phyloP scores from a whole-genome alignment of 371 early-diverging fungal genomes.

The Globomyces sp. region DNA sequence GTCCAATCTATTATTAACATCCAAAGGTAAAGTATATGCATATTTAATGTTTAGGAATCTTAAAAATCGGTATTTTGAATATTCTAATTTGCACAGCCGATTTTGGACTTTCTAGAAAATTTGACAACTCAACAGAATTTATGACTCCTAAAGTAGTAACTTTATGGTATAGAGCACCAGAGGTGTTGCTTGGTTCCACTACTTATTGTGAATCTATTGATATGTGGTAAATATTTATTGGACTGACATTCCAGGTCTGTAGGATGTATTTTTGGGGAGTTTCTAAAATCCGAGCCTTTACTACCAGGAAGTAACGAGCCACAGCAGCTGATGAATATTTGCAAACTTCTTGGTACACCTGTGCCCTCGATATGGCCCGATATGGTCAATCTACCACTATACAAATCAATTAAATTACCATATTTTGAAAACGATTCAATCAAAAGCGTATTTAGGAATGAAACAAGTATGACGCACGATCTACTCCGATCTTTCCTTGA shows the following conservation, averaged over 20 bases:
- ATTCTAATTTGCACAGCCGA: slow-evolving; percentile 58
- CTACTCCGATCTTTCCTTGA: slow-evolving; percentile 75
- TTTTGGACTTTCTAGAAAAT: slow-evolving; percentile 84
- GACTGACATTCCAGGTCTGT: slow-evolving; percentile 47
- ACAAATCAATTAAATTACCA: slow-evolving; percentile 27
- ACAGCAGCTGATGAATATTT: slow-evolving; percentile 71
- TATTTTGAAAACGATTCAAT: slow-evolving; percentile 44
- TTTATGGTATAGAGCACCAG: slow-evolving; percentile 94
- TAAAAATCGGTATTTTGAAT: slow-evolving; percentile 62
- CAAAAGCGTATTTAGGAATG: slow-evolving; percentile 58
- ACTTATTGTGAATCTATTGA: slow-evolving; percentile 84
- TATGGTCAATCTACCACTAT: slow-evolving; percentile 60
- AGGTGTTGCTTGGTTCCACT: slow-evolving; percentile 77
- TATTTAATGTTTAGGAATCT: slow-evolving; percentile 36
- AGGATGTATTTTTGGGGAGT: slow-evolving; percentile 86
- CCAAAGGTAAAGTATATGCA: slow-evolving; percentile 35
- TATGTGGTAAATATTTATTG: slow-evolving; percentile 67
- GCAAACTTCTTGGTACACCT: slow-evolving; percentile 75
- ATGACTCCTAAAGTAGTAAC: slow-evolving; percentile 96
- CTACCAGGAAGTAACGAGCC: slow-evolving; percentile 82
- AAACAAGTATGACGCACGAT: slow-evolving; percentile 60
- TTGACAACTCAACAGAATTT: slow-evolving; percentile 61
- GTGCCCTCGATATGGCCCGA: slow-evolving; percentile 80
- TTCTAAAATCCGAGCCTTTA: slow-evolving; percentile 69
- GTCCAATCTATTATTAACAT: slow-evolving; percentile 76